Evolutionary conservation across 192 early-diverging fungal genomes (phyloP), one percentile per base, ranked within the genome.

Genomic region (Podila epigama): DNA sequence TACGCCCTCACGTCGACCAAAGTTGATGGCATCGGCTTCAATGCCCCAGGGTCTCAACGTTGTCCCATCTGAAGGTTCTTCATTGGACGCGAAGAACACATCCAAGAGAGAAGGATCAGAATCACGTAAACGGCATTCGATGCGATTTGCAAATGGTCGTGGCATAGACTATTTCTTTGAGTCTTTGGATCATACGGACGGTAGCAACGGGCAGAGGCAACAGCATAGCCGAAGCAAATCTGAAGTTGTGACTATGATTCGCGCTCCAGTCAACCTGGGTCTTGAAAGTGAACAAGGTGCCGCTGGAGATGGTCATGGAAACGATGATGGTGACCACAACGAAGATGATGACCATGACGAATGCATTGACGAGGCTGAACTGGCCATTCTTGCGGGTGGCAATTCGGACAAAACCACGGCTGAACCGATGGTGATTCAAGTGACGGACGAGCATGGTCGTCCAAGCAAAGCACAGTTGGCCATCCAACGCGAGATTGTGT

Each of bases 61-160:
- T n/a, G n/a, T n/a, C n/a, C n/a, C n/a, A n/a, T n/a, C n/a, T n/a
- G n/a, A n/a, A n/a, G n/a, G n/a, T n/a, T 22, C 50, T 2, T n/a
- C 34, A 4, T 11, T 65, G 50, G 51, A 2, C 4, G n/a, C 50
- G 29, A 55, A 58, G 58, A 22, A 59, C 66, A 16, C 34, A 33
- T 29, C 33, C 57, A 4, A 8, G 2, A 33, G 18, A 51, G 28
- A 62, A 50, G 20, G 53, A 11, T 25, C 37, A 3, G 15, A 44
- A 6, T 16, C 40, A 28, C 42, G 37, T 44, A 40, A 16, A 18
- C 60, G 60, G 13, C 53, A 57, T 25, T 75, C 70, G 22, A 31
- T 61, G 51, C n/a, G 70, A 8, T 61, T 60, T 13, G 61, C 63
- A 22, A 60, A 75, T 10, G 56, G 63, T 50, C 51, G 37, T 20